These are phyloP conservation scores for Mortierella sp. DNA, from an alignment of 371 early-diverging fungal genomes.

Conservation along the genomic window DNA sequence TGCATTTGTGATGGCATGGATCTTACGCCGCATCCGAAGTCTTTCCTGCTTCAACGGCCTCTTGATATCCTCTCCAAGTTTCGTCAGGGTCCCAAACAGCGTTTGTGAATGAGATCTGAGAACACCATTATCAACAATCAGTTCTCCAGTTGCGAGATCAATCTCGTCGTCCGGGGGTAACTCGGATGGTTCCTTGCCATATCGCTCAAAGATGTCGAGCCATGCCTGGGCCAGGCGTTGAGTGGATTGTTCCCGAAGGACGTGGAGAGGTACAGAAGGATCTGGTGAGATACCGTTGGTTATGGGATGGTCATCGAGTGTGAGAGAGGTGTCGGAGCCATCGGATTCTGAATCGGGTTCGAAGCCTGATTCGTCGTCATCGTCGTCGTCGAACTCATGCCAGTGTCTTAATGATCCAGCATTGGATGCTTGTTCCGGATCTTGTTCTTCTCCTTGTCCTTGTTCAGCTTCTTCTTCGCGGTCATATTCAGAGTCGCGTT, in stretches of 20 bases:
- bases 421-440: neutral
- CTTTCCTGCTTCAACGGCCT: conserved; percentile 1
- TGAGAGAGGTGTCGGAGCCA: too few species aligned
- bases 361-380: neutral
- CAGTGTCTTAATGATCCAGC: too few species aligned
- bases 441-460: too few species aligned
- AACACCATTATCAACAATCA: conserved; percentile 24
- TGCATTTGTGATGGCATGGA: neutral
- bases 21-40: too few species aligned
- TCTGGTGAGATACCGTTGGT: neutral
- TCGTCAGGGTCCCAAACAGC: conserved; percentile 20
- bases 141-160: conserved; percentile 20
- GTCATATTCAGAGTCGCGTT: too few species aligned
- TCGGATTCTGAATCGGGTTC: neutral
- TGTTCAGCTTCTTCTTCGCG: too few species aligned
- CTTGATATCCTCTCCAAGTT: conserved; percentile 13
- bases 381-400: too few species aligned
- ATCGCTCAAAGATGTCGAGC: conserved; percentile 22
- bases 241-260: conserved; percentile 14
- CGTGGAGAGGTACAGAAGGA: neutral
- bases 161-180: conserved; percentile 25
- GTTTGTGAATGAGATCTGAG: neutral
- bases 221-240: conserved; percentile 14
- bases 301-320: too few species aligned
- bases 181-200: conserved; percentile 13